Evolutionary conservation across 495 filamentous ascomycete genomes (phyloP).

Genomic region (Neurospora sp.): DNA sequence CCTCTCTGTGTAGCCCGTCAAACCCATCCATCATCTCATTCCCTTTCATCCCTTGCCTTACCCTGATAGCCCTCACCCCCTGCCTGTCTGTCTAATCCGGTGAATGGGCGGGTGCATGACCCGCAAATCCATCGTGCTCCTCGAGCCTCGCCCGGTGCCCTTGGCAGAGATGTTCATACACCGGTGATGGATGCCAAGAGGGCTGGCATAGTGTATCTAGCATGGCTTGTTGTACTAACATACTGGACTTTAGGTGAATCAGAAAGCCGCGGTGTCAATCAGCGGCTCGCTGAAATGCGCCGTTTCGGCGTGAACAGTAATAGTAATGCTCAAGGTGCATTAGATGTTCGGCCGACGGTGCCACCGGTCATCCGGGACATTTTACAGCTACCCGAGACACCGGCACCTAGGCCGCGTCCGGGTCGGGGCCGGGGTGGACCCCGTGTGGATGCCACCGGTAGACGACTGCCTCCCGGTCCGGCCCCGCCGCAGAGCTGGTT

Average conservation of each 20-base stretch:
- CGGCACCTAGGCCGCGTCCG: conserved; percentile 53
- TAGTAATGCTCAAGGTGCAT: conserved; percentile 5
- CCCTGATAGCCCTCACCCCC: not conserved
- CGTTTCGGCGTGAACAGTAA: conserved; percentile 20
- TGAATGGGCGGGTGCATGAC: not conserved
- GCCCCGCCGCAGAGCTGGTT: conserved; percentile 66
- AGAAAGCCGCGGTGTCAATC: conserved; percentile 35
- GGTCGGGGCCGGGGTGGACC: conserved; percentile 15
- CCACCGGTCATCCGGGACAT: conserved; percentile 46
- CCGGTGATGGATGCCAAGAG: not conserved
- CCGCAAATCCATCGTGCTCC: not conserved
- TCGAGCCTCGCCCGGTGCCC: not conserved
- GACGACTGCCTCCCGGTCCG: conserved; percentile 52
- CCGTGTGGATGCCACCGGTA: conserved; percentile 30
- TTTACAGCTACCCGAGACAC: conserved; percentile 60
- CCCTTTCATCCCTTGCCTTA: not conserved
- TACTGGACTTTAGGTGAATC: conserved; percentile 2
- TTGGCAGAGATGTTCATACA: not conserved
- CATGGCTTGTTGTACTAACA: not conserved
- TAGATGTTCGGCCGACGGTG: conserved; percentile 27
- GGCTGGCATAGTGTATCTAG: not conserved
- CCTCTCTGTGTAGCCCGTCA: not conserved
- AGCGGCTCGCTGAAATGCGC: conserved; percentile 39
- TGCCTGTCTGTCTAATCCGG: not conserved
- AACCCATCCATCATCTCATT: not conserved